Percentiles rank a stretch among this genome's conserved stretches.
Evolutionary conservation across 371 early-diverging fungal species (phyloP).

Genomic region (Capillidium heterosporum): DNA sequence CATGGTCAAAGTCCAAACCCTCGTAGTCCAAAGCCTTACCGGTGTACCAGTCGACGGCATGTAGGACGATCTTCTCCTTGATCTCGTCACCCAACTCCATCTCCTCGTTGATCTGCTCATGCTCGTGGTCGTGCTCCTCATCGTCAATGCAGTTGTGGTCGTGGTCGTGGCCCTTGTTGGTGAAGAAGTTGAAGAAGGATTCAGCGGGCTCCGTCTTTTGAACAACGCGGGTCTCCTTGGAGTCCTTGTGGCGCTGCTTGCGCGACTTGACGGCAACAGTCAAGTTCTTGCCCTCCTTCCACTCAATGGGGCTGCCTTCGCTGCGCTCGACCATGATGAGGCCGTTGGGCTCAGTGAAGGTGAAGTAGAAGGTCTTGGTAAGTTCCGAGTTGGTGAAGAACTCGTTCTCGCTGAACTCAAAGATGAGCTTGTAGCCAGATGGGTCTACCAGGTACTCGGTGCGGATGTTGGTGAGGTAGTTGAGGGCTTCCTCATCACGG

Average conservation of each 20-base stretch:
- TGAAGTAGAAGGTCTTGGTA: conserved; percentile 76
- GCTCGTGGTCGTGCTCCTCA: conserved; percentile 54
- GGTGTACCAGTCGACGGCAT: conserved; percentile 93
- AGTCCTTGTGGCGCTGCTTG: conserved; percentile 93
- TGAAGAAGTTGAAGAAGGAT: conserved; percentile 92
- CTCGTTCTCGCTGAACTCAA: conserved; percentile 73
- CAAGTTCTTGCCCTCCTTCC: conserved; percentile 91
- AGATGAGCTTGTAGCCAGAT: conserved; percentile 79
- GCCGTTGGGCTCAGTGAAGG: conserved; percentile 36
- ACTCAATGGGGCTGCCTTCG: conserved; percentile 68
- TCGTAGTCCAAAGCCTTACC: conserved; percentile 80
- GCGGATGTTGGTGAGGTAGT: conserved; percentile 66
- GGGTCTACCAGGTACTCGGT: conserved; percentile 57
- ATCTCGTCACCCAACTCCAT: conserved; percentile 89
- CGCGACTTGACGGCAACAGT: conserved; percentile 77
- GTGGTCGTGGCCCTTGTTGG: conserved; percentile 54
- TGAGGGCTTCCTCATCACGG: conserved; percentile 66
- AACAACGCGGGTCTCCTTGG: conserved; percentile 92
- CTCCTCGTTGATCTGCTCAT: conserved; percentile 69
- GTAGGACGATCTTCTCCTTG: conserved; percentile 86
- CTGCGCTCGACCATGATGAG: conserved; percentile 76
- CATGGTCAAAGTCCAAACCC: conserved; percentile 45
- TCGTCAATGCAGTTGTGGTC: conserved; percentile 30
- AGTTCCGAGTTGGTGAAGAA: conserved; percentile 71
- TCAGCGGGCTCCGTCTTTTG: conserved; percentile 85